phyloP scores from a whole-genome alignment of 2,329 filamentous ascomycete species.

The Fusarium sp. region DNA sequence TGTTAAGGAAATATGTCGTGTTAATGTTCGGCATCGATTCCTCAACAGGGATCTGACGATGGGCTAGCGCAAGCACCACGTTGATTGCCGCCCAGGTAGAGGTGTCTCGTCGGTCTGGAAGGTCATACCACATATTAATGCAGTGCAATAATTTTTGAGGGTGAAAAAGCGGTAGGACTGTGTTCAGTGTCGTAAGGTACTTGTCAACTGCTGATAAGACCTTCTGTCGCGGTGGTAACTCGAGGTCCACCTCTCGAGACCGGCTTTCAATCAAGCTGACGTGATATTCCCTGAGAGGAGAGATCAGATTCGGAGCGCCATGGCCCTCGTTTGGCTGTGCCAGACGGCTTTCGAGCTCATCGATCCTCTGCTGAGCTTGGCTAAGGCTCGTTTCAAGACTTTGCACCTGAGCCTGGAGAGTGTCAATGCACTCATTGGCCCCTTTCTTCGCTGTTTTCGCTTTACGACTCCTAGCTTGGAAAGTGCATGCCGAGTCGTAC shows the following conservation, averaged over 20 bases:
- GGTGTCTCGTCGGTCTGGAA: background rate
- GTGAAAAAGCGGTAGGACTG: constrained; percentile 28
- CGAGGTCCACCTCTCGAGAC: background rate
- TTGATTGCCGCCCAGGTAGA: constrained; percentile 36
- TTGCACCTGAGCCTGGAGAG: background rate
- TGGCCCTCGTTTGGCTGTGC: background rate
- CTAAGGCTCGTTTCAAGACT: constrained; percentile 1
- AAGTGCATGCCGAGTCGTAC: constrained; percentile 12
- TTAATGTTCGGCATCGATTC: background rate
- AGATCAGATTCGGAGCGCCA: background rate
- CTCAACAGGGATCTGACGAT: background rate
- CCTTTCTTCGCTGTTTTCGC: background rate
- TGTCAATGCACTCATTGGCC: accelerated
- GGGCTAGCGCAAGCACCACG: constrained; percentile 22
- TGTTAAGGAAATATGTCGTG: constrained; percentile 9
- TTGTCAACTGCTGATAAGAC: background rate
- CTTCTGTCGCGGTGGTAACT: constrained; percentile 2
- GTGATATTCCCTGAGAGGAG: accelerated
- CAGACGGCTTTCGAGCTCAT: background rate
- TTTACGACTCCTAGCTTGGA: constrained; percentile 16
- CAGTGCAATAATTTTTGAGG: background rate
- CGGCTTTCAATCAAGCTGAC: background rate
- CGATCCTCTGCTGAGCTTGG: constrained; percentile 3
- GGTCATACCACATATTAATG: constrained; percentile 20
- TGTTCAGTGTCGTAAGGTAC: constrained; percentile 23